Base-by-base conservation (phyloP, 345 rosid genomes). In the Isatis tinctoria region DNA sequence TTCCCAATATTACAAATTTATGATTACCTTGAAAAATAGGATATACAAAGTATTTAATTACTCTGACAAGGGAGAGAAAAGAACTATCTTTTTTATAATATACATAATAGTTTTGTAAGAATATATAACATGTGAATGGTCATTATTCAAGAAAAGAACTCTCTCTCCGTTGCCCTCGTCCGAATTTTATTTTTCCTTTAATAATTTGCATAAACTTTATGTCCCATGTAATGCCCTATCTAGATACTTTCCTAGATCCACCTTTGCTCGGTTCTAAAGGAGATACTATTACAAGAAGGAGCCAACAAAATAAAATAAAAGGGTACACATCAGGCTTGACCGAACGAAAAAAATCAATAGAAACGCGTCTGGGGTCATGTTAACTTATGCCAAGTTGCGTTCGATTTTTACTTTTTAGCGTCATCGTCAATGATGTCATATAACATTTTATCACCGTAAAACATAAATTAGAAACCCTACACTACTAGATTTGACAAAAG, bases 351-450 rank as follows among this genome's bases (percentile, higher is more conserved):
- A 44, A 56, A 65, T 73, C 65, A 54, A 43, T 8, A 44, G 30
- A 65, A 65, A 73, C 77, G 77, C 58, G 77, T 33, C 39, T 64
- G 30, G 36, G 53, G 10, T 37, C 60, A 27, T 36, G n/a, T 61
- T 62, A 39, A 3, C 28, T 39, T 22, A 20, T 54, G 36, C 28
- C 62, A 30, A 73, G 44, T 44, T 16, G 52, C 41, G 8, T 30
- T 16, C n/a, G 27, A 9, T 24, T 2, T 3, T n/a, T 22, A 4
- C 11, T 10, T 13, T 6, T 20, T 9, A 30, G 57, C 76, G 76
- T 64, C 76, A 53, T 73, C 37, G 2, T 37, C 18, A 48, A 4
- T 59, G 74, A 71, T 48, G 67, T 71, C 75, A 71, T 44, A 3
- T 16, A 39, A 39, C 1, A 27, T 39, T 40, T 8, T 3, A 11